Evolutionary conservation across 2,329 filamentous ascomycete species (phyloP), one percentile per base, ranked within the genome.

Genomic region (Exophiala aquamarina): DNA sequence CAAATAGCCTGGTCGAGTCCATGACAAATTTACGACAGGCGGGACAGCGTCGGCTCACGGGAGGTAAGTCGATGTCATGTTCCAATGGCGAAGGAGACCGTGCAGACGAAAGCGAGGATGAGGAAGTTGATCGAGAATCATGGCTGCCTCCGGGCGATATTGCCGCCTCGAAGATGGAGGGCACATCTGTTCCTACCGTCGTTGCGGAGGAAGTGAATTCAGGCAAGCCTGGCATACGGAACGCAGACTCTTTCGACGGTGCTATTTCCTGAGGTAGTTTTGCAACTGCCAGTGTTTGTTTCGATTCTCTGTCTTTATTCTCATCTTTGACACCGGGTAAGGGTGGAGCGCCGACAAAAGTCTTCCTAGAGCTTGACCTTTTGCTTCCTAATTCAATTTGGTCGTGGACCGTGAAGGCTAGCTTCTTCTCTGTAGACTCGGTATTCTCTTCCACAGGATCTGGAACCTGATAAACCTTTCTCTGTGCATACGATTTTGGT

Each of bases 101-200:
- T n/a, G 46, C 53, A 6, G 50, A 56, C 6, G 56, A 58, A 18
- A 58, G 39, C 3, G 53, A 55, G 2, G 55, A 55, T 15, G 48
- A 45, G 17, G 56, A 58, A 4, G 36, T 50, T 23, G 52, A 52
- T 33, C 48, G 48, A 15, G 11, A 20, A 17, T 40, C 48, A 26
- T 23, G 4, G 28, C 13, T 7, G 13, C 13, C 36, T 29, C 34
- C 28, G 10, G 38, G 40, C 4, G 41, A 39, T 13, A 41, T 17
- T 5, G 21, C 19, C 3, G 20, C 18, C 10, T 49, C 48, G 19
- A 49, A 49, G 15, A 44, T 29, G 3, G 35, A 37, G 8, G 36
- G 36, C 14, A 35, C 32, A 8, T 54, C 52, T 29, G 41, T 44
- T 4, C 26, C 45, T 4, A 33, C 17, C 6, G 38, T 47, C 9